phyloP scores from a whole-genome alignment of 129 eudicot species.

The Saussurea involucrata region DNA sequence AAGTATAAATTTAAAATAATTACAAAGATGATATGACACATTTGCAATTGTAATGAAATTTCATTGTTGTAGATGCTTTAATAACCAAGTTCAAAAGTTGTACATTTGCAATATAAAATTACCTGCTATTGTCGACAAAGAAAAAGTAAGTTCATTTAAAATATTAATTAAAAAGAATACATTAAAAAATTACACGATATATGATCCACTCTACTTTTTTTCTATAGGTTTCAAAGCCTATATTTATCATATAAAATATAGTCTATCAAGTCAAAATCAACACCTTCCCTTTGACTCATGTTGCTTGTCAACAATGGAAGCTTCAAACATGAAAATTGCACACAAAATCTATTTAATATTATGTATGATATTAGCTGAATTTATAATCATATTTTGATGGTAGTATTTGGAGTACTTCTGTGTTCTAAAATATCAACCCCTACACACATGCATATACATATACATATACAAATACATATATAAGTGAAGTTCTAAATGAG shows the following conservation, averaged over 20 bases:
- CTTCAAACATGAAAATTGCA: slow-evolving; percentile 14
- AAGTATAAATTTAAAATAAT: no score
- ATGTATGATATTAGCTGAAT: no score
- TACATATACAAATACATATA: no score
- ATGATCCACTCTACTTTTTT: background rate
- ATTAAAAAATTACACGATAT: background rate
- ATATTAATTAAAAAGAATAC: background rate
- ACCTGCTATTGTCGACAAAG: background rate
- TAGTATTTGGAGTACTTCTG: background rate
- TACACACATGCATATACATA: no score
- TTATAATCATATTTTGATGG: background rate
- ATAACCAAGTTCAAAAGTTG: slow-evolving; percentile 8
- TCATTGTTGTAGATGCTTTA: no score
- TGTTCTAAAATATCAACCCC: no score
- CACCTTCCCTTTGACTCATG: slow-evolving; percentile 18
- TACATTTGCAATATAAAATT: background rate
- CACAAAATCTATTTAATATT: background rate
- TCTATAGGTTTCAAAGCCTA: slow-evolving; percentile 20
- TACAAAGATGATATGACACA: no score
- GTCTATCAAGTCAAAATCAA: slow-evolving; percentile 20
- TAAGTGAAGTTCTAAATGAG: no score
- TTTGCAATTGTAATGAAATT: no score
- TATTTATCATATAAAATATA: background rate
- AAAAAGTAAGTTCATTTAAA: background rate
- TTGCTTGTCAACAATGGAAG: slow-evolving; percentile 33